Conservation (phyloP, 2,329 filamentous ascomycete species). For the Stromatinia cepivora region DNA sequence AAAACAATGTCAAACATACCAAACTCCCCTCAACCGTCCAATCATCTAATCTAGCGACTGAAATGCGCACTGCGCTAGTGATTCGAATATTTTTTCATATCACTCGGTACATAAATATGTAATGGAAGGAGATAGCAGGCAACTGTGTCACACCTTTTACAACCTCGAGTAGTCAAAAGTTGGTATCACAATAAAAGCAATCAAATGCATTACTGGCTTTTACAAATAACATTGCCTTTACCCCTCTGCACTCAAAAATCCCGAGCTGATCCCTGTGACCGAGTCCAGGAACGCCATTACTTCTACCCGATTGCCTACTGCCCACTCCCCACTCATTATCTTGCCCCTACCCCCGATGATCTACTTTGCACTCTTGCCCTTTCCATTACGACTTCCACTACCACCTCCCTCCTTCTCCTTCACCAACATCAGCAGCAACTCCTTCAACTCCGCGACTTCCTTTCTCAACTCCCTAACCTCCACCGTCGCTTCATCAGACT, state of each 20-base stretch:
- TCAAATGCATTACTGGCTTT: background rate
- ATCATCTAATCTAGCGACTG: background rate
- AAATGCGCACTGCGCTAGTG: background rate
- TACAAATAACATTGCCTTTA: background rate
- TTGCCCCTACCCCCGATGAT: background rate
- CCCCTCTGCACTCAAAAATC: background rate
- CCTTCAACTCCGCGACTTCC: constrained; percentile 60
- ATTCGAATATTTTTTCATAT: no score
- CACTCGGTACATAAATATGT: no score
- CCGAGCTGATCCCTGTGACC: background rate
- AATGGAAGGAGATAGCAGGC: background rate
- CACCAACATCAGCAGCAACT: constrained; percentile 35
- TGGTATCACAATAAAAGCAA: background rate
- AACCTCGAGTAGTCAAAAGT: background rate
- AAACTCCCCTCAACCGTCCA: background rate
- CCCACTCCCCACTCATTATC: background rate
- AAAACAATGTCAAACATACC: background rate
- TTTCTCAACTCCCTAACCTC: constrained; percentile 62
- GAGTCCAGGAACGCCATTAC: no score
- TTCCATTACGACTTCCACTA: background rate
- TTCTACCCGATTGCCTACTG: background rate
- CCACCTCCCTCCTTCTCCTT: constrained; percentile 25
- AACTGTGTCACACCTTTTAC: background rate
- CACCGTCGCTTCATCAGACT: constrained; percentile 72
- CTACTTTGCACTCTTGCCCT: background rate